Conservation (phyloP, 495 filamentous ascomycete genomes). For the Penicillium silybi region DNA sequence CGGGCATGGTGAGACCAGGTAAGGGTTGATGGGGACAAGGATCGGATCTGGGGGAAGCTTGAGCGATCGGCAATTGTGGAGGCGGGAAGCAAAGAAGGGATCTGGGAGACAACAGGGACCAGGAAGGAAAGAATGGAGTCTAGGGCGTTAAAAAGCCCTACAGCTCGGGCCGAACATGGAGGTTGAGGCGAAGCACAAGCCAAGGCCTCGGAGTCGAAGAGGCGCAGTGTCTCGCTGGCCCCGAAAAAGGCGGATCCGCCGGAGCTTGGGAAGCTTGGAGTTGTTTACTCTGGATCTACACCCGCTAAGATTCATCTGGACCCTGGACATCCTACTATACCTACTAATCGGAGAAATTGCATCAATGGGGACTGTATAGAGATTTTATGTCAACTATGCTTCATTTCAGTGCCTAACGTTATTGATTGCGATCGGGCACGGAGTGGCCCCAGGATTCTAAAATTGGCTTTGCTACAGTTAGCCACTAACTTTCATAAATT, state of each 20-base stretch:
- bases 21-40: neutral
- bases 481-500: neutral
- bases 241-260: constrained; percentile 5
- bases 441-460: neutral
- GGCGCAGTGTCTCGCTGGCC: neutral
- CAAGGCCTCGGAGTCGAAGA: neutral
- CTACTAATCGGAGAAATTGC: neutral
- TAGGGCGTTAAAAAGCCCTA: constrained; percentile 14
- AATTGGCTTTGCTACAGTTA: neutral
- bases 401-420: neutral
- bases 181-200: constrained; percentile 3
- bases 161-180: constrained; percentile 2
- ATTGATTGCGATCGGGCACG: neutral
- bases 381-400: neutral
- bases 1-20: constrained; percentile 39
- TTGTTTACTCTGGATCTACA: constrained; percentile 5
- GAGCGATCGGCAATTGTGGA: constrained; percentile 2
- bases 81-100: neutral
- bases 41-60: constrained; percentile 6
- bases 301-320: neutral
- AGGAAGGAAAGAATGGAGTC: neutral
- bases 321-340: neutral
- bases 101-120: neutral
- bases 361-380: neutral
- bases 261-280: constrained; percentile 5